These are phyloP conservation scores for Rosa hybrid DNA, from an alignment of 331 rosid genomes.

Conservation along the genomic window DNA sequence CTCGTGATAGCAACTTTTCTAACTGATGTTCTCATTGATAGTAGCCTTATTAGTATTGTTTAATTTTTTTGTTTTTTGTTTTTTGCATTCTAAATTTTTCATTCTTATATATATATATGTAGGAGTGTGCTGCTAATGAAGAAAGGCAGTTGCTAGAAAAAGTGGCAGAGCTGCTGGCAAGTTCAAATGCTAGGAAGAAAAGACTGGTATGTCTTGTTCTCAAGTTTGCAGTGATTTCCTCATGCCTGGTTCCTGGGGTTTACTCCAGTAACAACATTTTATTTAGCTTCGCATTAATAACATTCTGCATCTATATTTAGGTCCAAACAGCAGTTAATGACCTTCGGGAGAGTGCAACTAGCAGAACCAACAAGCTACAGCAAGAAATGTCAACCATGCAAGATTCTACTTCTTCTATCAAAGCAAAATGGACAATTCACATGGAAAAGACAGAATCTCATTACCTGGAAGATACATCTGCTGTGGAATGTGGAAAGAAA, in stretches of 20 bases:
- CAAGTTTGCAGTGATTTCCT: neutral
- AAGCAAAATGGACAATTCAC: conserved; percentile 80
- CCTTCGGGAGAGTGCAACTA: conserved; percentile 88
- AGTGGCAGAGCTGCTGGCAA: conserved; percentile 94
- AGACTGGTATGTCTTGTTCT: conserved; percentile 58
- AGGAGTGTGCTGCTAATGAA: conserved; percentile 97
- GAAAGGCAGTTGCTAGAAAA: conserved; percentile 83
- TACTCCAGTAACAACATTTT: neutral
- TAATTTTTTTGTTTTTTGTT: neutral
- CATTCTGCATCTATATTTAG: conserved; percentile 35
- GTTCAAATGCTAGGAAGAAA: conserved; percentile 93
- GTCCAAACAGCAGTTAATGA: conserved; percentile 86
- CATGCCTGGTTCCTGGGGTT: neutral
- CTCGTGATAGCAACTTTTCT: conserved; percentile 1
- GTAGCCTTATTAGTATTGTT: neutral
- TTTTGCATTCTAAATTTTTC: neutral
- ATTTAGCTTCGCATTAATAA: neutral
- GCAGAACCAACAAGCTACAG: conserved; percentile 70
- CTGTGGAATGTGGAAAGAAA: conserved; percentile 82
- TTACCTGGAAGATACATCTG: conserved; percentile 72
- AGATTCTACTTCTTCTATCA: conserved; percentile 75
- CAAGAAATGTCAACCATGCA: conserved; percentile 91
- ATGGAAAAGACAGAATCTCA: conserved; percentile 82
- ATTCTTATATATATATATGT: conserved; percentile 16
- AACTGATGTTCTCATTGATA: neutral